A percentile compares a stretch with the other conserved stretches of the same genome.
phyloP scores from a whole-genome alignment of 83 land plant genomes.

The Diphasiastrum complanatum region DNA sequence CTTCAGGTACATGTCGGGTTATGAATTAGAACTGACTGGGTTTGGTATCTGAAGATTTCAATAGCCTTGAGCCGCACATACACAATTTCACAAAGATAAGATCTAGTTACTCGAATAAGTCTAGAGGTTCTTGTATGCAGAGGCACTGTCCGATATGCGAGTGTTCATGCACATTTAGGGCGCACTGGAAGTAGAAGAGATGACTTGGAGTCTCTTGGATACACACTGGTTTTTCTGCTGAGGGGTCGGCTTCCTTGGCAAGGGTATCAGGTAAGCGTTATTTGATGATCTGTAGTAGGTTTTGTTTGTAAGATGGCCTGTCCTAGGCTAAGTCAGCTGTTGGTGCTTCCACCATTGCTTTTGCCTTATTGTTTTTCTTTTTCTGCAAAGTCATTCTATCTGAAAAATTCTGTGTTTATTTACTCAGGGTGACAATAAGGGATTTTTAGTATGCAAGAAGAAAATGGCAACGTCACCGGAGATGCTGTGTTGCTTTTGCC shows the following conservation, averaged over 20 bases:
- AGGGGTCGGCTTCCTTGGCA: constrained; percentile 86
- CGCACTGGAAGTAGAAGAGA: constrained; percentile 79
- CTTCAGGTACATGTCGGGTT: constrained; percentile 42
- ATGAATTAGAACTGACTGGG: not conserved
- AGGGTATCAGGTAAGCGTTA: constrained; percentile 75
- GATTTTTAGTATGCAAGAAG: constrained; percentile 91
- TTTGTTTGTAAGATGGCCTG: too few species aligned
- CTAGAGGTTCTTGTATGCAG: constrained; percentile 23
- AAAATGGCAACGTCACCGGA: constrained; percentile 95
- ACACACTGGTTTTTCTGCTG: constrained; percentile 68
- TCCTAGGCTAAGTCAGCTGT: not conserved
- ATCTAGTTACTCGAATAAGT: too few species aligned
- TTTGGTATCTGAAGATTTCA: too few species aligned
- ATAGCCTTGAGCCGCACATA: too few species aligned
- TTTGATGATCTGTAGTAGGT: too few species aligned
- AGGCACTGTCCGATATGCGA: constrained; percentile 81
- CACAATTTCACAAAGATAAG: too few species aligned
- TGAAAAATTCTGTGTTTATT: not conserved
- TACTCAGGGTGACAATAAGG: constrained; percentile 82
- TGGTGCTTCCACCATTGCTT: not conserved
- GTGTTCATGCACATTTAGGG: constrained; percentile 87
- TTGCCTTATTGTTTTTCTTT: too few species aligned
- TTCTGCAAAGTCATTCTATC: too few species aligned
- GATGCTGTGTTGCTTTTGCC: constrained; percentile 82
- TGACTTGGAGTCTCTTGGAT: constrained; percentile 75